These are phyloP conservation scores for Lenzites betulinus DNA, from an alignment of 768 basidiomycete species.

Conservation along the genomic window DNA sequence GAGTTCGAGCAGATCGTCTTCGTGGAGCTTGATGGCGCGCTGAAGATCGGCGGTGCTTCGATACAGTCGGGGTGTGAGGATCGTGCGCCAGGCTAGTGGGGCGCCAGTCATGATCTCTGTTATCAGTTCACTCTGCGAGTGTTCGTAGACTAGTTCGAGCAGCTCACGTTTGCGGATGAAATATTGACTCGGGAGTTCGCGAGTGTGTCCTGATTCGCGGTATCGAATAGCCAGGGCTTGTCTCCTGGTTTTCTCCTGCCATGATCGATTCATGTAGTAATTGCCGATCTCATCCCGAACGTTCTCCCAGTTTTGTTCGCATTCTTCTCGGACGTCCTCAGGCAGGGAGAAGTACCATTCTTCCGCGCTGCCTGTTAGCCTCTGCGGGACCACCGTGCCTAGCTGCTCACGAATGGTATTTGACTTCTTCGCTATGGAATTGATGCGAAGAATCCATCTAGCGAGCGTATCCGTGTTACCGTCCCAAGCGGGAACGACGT, in stretches of 20 bases:
- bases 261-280: slow-evolving; percentile 38
- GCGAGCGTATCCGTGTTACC: slow-evolving; percentile 33
- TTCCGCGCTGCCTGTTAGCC: slow-evolving; percentile 32
- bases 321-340: background rate
- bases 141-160: slow-evolving; percentile 15
- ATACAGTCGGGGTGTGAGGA: slow-evolving; percentile 13
- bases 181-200: slow-evolving; percentile 39
- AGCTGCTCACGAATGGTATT: slow-evolving; percentile 29
- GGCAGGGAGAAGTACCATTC: slow-evolving; percentile 36
- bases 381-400: slow-evolving; percentile 34
- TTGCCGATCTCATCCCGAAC: slow-evolving; percentile 28
- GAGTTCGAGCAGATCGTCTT: slow-evolving; percentile 16
- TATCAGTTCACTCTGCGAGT: slow-evolving; percentile 35
- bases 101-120: slow-evolving; percentile 39
- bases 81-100: slow-evolving; percentile 33
- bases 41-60: slow-evolving; percentile 16
- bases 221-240: slow-evolving; percentile 32
- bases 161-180: slow-evolving; percentile 37
- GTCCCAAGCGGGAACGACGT: too few species aligned
- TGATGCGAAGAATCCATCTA: slow-evolving; percentile 34
- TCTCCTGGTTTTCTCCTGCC: slow-evolving; percentile 33
- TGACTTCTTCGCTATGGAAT: slow-evolving; percentile 28
- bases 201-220: slow-evolving; percentile 28
- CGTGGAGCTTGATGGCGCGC: slow-evolving; percentile 24
- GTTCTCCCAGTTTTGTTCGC: slow-evolving; percentile 34